A percentile compares a stretch with the other conserved stretches of the same genome.
Conservation (phyloP, 441 rosid genomes). For the Rhodomyrtus psidioides region DNA sequence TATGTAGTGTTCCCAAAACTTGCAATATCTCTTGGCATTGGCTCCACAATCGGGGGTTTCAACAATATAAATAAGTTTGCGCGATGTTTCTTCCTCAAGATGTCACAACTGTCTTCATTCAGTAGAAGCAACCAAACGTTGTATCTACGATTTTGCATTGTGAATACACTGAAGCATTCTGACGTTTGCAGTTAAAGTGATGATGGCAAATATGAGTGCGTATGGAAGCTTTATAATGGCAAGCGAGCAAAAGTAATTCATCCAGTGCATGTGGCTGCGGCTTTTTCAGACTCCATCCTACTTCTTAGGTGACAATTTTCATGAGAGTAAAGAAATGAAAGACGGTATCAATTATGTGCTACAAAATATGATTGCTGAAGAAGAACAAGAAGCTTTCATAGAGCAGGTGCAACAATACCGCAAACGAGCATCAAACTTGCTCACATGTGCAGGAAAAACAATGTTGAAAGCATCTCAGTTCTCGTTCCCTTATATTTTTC, state of each 20-base stretch:
- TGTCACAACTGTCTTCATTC: not conserved
- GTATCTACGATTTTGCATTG: not conserved
- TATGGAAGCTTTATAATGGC: not conserved
- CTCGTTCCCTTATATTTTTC: not conserved
- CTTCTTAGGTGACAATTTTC: not conserved
- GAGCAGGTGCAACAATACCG: not conserved
- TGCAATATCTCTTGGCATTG: not conserved
- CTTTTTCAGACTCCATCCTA: slow-evolving; percentile 2
- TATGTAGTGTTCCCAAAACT: too few relatives aligned
- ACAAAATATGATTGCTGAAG: not conserved
- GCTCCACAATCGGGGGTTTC: slow-evolving; percentile 5
- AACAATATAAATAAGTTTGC: not conserved
- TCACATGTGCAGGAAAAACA: not conserved
- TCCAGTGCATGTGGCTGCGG: slow-evolving; percentile 6
- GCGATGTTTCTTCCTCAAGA: not conserved
- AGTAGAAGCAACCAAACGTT: not conserved
- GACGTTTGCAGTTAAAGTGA: not conserved
- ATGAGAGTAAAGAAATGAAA: not conserved
- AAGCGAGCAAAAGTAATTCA: not conserved
- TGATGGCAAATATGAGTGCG: not conserved
- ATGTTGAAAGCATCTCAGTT: not conserved
- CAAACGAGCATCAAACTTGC: not conserved
- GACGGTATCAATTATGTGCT: not conserved
- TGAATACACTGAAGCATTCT: not conserved
- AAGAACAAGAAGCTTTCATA: not conserved